Evolutionary conservation across 2,329 filamentous ascomycete genomes (phyloP), one percentile per base, ranked within the genome.

Genomic region (Zymoseptoria ardabiliae): DNA sequence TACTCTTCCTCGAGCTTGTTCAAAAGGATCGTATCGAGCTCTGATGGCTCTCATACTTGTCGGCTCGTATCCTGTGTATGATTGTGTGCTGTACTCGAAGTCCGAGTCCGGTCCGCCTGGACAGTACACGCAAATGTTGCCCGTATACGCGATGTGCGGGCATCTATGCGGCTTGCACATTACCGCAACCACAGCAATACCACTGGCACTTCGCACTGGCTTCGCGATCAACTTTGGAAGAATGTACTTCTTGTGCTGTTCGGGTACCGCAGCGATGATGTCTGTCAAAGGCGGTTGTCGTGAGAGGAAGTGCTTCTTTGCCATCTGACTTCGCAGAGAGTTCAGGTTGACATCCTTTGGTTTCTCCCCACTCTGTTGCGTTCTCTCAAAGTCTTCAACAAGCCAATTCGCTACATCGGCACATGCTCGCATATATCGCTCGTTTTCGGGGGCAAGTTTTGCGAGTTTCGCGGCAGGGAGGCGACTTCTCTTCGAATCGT

Each of bases 111-210:
- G 95, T 1, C 94, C 94, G 66, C 94, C 94, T 9, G 94, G 94
- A 72, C 94, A 99, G 77, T 99, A 99, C 62, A 99, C 94, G 75
- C 94, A 99, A 63, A 99, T 97, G 73, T 99, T 99, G 63, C 94
- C 94, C 0, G 94, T 99, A 74, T 97, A 99, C 10, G 94, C 90
- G 68, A 99, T 99, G 72, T 99, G 94, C 19, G 94, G 94, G 71
- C 94, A 99, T 72, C 94, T 83, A 74, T 99, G 94, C 22, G 94
- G 94, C 76, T 99, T 99, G 82, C 94, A 97, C 94, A 99, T 99
- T 67, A 99, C 95, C 50, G 95, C 94, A 53, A 99, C 94, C 8
- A 99, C 94, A 2, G 94, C 94, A 69, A 99, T 99, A 59, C 94
- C 94, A 56, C 92, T 97, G 0, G 93, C 96, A 17, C 93, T 97